Base-by-base conservation (phyloP, 2,329 filamentous ascomycete species). In the Cladosporium phlei region DNA sequence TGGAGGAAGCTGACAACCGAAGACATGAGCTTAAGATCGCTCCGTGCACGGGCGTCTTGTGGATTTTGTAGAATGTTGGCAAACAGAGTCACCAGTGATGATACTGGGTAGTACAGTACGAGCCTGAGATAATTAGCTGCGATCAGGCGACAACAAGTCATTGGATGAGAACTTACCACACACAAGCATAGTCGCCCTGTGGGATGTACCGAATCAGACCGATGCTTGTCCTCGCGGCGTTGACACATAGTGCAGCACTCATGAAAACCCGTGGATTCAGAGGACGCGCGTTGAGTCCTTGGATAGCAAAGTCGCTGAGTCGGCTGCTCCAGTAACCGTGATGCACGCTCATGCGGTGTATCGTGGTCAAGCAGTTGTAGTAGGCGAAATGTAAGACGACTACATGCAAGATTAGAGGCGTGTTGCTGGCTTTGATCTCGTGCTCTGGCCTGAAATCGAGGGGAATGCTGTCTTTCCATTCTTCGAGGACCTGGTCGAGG, bases 271-370 rank as follows among this genome's bases (percentile, higher is more conserved):
- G 77, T 0, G 93, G 93, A 62, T 97, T 98, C 45, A 98, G 69
- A 1, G 93, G 90, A 53, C 86, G 79, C 0, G 90, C 85, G 65
- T 97, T 97, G 32, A 96, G 74, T 1, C 93, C 93, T 65, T 95
- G 88, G 47, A 97, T 93, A 12, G 93, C 93, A 61, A 89, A 97
- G 60, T 97, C 91, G 28, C 90, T 95, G 30, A 98, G 70, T 28
- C 93, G 81, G 61, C 88, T 96, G 1, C 91, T 97, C 93, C 93
- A 98, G 69, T 95, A 96, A 11, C 93, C 93, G 63, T 96, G 90
- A 59, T 97, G 93, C 22, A 97, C 86, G 32, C 88, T 95, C 93
- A 97, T 98, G 42, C 93, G 87, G 65, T 98, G 93, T 54, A 98
- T 96, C 0, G 93, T 98, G 1, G 91, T 96, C 42, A 98, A 71